Evolutionary conservation across 495 filamentous ascomycete species (phyloP).

Genomic region (Acidomyces sp.): DNA sequence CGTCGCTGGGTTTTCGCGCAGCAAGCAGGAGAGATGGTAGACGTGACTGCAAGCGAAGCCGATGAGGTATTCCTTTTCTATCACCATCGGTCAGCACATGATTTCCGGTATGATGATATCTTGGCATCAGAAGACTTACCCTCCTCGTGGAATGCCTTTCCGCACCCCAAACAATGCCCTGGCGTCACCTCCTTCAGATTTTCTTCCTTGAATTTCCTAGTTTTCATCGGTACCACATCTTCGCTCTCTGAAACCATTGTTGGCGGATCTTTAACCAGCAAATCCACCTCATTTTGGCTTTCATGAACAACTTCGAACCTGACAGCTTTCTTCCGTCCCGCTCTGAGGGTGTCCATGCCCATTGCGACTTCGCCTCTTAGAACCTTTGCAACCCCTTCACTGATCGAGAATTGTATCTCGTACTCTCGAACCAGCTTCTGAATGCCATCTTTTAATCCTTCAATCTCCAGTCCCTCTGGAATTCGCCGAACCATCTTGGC

Average conservation of each 20-base stretch:
- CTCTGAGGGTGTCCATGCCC: constrained; percentile 64
- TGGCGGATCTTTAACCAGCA: constrained; percentile 13
- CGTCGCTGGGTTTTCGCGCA: constrained; percentile 29
- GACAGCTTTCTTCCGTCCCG: constrained; percentile 67
- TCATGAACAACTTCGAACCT: constrained; percentile 64
- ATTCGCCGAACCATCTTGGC: constrained; percentile 81
- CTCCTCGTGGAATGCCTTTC: constrained; percentile 14
- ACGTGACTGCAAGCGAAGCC: constrained; percentile 87
- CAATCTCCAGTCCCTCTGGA: constrained; percentile 79
- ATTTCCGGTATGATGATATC: neutral
- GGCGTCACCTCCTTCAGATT: constrained; percentile 20
- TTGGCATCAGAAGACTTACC: constrained; percentile 6
- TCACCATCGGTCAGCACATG: neutral
- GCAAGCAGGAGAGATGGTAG: constrained; percentile 75
- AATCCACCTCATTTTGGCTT: constrained; percentile 8
- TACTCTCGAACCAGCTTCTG: constrained; percentile 81
- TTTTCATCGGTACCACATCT: constrained; percentile 8
- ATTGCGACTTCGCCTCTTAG: constrained; percentile 73
- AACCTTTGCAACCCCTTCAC: constrained; percentile 75
- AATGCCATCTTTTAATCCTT: constrained; percentile 73
- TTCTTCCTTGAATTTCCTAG: constrained; percentile 13
- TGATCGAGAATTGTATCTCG: constrained; percentile 83
- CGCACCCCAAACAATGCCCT: constrained; percentile 17
- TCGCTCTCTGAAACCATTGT: constrained; percentile 8
- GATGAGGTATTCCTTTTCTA: constrained; percentile 38